Percentiles rank a stretch among this genome's conserved stretches.
Conservation (phyloP, 805 yeast species). For the Diddensiella transvaalensis region DNA sequence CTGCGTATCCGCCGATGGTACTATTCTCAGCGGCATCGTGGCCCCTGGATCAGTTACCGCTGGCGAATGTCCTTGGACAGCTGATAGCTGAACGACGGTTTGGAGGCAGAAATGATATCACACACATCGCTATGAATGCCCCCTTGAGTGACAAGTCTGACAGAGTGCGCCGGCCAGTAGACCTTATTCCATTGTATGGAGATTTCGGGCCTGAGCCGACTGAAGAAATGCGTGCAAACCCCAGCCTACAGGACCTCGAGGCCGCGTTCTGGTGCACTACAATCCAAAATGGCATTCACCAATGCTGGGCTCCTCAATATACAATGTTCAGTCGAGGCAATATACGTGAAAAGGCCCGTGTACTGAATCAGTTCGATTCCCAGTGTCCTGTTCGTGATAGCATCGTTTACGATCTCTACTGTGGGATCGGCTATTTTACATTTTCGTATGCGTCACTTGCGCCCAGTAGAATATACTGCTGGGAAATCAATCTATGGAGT, state of each 20-base stretch:
- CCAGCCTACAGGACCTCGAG: slow-evolving; percentile 43
- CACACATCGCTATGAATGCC: slow-evolving; percentile 68
- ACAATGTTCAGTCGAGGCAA: slow-evolving; percentile 90
- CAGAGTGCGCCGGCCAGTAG: slow-evolving; percentile 60
- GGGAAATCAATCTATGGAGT: slow-evolving; percentile 88
- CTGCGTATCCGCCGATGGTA: slow-evolving; percentile 64
- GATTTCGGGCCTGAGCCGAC: slow-evolving; percentile 48
- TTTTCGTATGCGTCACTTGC: slow-evolving; percentile 57
- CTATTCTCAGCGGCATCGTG: slow-evolving; percentile 44
- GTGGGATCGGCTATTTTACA: slow-evolving; percentile 85
- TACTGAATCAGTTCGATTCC: slow-evolving; percentile 37
- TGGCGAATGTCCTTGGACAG: slow-evolving; percentile 18
- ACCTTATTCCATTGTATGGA: slow-evolving; percentile 58
- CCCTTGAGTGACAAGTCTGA: slow-evolving; percentile 55
- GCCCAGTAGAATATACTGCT: slow-evolving; percentile 57
- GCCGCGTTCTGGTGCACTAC: slow-evolving; percentile 68
- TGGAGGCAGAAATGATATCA: slow-evolving; percentile 27
- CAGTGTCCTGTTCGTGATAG: slow-evolving; percentile 33
- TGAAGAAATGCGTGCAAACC: slow-evolving; percentile 27
- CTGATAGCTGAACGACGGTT: slow-evolving; percentile 23
- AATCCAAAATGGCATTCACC: slow-evolving; percentile 69
- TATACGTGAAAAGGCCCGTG: slow-evolving; percentile 71
- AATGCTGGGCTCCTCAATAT: slow-evolving; percentile 78
- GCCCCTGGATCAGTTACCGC: not conserved
- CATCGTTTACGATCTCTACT: slow-evolving; percentile 65